A percentile compares a stretch with the other conserved stretches of the same genome.
Evolutionary conservation across 1,284 basidiomycete species (phyloP).

Genomic region (Vanrija sp.): DNA sequence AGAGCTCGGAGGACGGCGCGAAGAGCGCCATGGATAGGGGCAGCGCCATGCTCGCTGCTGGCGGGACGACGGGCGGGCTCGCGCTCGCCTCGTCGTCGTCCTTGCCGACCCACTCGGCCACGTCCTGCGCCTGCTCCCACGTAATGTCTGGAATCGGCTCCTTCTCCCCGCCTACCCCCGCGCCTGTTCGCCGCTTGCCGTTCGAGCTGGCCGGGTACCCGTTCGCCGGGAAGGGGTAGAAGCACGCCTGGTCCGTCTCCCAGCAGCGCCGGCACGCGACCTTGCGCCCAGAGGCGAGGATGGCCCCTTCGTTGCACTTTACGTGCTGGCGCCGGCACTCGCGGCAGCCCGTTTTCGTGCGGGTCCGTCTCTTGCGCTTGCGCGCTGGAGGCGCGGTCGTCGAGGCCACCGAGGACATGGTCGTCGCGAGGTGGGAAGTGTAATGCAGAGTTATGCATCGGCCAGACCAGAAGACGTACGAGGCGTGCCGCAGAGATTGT

Average conservation of each 20-base stretch:
- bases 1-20: too few species aligned
- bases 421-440: too few species aligned
- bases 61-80: too few species aligned
- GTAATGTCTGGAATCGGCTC: background rate
- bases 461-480: too few species aligned
- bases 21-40: too few species aligned
- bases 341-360: constrained; percentile 17
- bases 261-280: constrained; percentile 19
- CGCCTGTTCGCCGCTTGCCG: constrained; percentile 6
- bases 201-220: constrained; percentile 4
- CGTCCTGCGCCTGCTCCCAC: background rate
- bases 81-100: too few species aligned
- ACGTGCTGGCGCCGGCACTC: constrained; percentile 16
- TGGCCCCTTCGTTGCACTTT: constrained; percentile 18
- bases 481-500: too few species aligned
- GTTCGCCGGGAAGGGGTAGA: constrained; percentile 13
- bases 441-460: too few species aligned
- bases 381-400: background rate
- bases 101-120: too few species aligned
- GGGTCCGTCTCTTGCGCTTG: constrained; percentile 11
- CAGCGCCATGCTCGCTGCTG: too few species aligned
- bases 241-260: constrained; percentile 17
- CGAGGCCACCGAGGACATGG: too few species aligned
- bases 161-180: too few species aligned
- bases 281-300: constrained; percentile 8